Percentiles rank a stretch among this genome's conserved stretches.
These are phyloP conservation scores for Vitis hybrid DNA, from an alignment of 177 flowering plant species.

Conservation along the genomic window DNA sequence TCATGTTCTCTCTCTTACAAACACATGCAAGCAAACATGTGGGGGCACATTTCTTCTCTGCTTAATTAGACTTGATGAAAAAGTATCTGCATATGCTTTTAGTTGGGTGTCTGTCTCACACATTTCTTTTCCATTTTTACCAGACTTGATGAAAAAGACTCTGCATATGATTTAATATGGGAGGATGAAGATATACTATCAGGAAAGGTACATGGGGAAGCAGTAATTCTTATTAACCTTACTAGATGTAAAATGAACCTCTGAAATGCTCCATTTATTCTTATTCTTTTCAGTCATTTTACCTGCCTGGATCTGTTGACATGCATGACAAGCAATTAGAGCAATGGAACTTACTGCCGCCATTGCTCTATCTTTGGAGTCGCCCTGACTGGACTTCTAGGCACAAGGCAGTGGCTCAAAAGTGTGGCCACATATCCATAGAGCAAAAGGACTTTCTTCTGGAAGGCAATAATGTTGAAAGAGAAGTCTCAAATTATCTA, in stretches of 20 bases:
- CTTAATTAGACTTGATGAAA: too few species aligned
- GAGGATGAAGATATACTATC: constrained; percentile 46
- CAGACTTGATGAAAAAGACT: constrained; percentile 44
- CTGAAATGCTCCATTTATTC: background rate
- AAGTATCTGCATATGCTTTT: too few species aligned
- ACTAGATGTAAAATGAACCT: background rate
- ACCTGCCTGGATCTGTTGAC: constrained; percentile 53
- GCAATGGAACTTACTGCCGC: constrained; percentile 35
- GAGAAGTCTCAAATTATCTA: constrained; percentile 14
- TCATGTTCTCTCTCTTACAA: constrained; percentile 2
- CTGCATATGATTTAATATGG: constrained; percentile 59
- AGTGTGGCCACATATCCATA: constrained; percentile 30
- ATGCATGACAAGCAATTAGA: constrained; percentile 36
- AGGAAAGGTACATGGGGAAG: constrained; percentile 42
- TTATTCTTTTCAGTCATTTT: constrained; percentile 41
- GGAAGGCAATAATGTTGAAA: constrained; percentile 7
- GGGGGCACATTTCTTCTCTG: background rate
- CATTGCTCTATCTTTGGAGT: constrained; percentile 52
- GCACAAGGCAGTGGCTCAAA: constrained; percentile 39
- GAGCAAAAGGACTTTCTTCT: background rate
- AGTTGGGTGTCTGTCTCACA: too few species aligned
- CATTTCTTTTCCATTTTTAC: constrained; percentile 4
- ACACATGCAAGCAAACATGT: background rate
- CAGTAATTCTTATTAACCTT: background rate
- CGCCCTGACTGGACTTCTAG: constrained; percentile 37